Evolutionary conservation across 2,329 filamentous ascomycete species (phyloP).

Genomic region (Aspergillus aculeatus): DNA sequence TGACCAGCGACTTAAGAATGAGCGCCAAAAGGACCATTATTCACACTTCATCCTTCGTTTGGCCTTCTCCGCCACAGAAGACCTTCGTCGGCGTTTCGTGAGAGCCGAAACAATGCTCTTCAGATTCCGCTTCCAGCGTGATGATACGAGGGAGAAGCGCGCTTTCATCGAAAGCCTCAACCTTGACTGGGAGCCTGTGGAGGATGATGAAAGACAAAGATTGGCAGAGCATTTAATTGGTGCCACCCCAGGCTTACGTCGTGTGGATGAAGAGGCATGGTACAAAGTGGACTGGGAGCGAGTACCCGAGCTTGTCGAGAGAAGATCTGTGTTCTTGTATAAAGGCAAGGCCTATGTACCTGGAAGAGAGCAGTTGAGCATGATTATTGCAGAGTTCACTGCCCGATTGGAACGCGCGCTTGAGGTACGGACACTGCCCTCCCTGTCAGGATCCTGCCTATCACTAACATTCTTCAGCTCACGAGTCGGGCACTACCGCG

Average conservation of each 20-base stretch:
- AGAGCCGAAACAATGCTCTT: constrained; percentile 89
- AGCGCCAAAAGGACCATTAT: constrained; percentile 94
- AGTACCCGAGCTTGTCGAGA: constrained; percentile 86
- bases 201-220: constrained; percentile 73
- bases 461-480: constrained; percentile 52
- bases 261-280: constrained; percentile 76
- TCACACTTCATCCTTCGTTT: constrained; percentile 94
- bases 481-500: constrained; percentile 88
- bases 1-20: constrained; percentile 58
- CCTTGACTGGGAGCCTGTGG: constrained; percentile 80
- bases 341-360: constrained; percentile 90
- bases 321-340: constrained; percentile 71
- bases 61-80: constrained; percentile 88
- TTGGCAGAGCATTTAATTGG: constrained; percentile 63
- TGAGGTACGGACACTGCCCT: constrained; percentile 59
- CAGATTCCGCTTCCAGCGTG: constrained; percentile 73
- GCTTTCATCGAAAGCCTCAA: constrained; percentile 75
- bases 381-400: constrained; percentile 86
- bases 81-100: constrained; percentile 80
- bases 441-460: neutral
- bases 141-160: constrained; percentile 69
- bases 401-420: constrained; percentile 75
- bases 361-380: constrained; percentile 77
- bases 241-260: constrained; percentile 50
- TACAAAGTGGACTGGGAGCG: constrained; percentile 96